phyloP scores from a whole-genome alignment of 495 filamentous ascomycete species.

The Diplogelasinospora grovesii region DNA sequence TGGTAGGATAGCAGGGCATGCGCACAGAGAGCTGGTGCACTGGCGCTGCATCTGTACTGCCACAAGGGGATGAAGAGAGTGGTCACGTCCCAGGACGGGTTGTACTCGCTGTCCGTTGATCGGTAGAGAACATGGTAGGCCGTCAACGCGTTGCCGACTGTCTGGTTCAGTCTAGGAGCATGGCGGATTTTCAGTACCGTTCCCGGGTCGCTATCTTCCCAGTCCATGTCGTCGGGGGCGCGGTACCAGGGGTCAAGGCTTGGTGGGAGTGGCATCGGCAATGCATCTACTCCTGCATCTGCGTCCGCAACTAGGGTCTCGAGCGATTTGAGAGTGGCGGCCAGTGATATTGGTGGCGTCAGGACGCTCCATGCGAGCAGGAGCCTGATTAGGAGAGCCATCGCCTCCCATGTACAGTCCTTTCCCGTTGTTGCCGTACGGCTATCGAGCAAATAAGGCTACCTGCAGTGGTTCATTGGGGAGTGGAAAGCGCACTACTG shows the following conservation, averaged over 20 bases:
- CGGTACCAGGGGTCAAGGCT: conserved; percentile 43
- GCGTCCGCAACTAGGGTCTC: no score
- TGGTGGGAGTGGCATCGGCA: conserved; percentile 25
- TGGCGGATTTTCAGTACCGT: conserved; percentile 38
- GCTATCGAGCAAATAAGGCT: no score
- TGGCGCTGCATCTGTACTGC: conserved; percentile 2
- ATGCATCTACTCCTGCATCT: no score
- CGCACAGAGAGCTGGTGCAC: conserved; percentile 9
- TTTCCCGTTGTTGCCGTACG: no score
- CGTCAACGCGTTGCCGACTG: conserved; percentile 19
- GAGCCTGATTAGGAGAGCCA: no score
- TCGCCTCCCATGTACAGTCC: no score
- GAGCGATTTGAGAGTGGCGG: no score
- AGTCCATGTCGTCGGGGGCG: conserved; percentile 25
- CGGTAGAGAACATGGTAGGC: conserved; percentile 47
- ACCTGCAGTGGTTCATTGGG: no score
- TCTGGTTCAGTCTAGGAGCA: conserved; percentile 34
- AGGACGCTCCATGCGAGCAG: no score
- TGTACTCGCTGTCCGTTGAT: conserved; percentile 37
- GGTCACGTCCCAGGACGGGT: conserved; percentile 42
- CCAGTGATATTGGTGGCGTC: no score
- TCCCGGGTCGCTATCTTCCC: conserved; percentile 32
- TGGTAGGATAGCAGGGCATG: conserved; percentile 38
- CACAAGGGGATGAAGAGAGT: conserved; percentile 40
- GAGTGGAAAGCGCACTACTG: no score